Conservation (phyloP, 1,139 yeast genomes). For the Suhomyces guaymorum region DNA sequence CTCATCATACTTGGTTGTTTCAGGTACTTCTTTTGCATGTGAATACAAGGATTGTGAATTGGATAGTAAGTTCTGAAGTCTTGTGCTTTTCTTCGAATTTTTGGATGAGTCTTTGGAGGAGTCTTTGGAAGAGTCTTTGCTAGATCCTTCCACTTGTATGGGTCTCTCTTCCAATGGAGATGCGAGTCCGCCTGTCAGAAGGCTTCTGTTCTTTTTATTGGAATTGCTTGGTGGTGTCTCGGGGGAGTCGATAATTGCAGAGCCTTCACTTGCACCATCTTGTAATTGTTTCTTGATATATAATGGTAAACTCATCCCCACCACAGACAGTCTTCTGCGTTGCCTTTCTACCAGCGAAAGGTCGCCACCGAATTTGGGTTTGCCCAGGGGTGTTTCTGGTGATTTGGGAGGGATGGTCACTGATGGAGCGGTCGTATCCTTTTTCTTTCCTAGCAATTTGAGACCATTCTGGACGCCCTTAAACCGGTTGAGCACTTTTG, state of each 20-base stretch:
- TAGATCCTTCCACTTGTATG: neutral
- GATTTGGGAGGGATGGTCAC: neutral
- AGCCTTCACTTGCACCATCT: conserved; percentile 7
- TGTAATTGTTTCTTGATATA: conserved; percentile 39
- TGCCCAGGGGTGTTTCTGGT: neutral
- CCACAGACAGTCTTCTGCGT: conserved; percentile 35
- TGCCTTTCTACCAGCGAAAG: conserved; percentile 4
- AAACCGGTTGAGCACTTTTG: conserved; percentile 18
- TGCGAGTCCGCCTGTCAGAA: too few relatives aligned
- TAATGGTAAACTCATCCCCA: conserved; percentile 41
- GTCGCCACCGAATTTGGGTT: neutral
- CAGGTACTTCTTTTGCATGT: conserved; percentile 22
- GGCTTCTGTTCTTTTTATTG: too few relatives aligned
- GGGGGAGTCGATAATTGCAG: conserved; percentile 7
- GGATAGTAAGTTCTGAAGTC: conserved; percentile 38
- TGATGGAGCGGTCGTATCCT: conserved; percentile 1
- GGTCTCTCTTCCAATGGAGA: too few relatives aligned
- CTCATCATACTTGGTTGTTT: conserved; percentile 1
- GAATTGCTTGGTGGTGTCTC: too few relatives aligned
- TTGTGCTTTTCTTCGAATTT: conserved; percentile 22
- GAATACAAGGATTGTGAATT: conserved; percentile 44
- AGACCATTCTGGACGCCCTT: conserved; percentile 11
- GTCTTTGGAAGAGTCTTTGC: neutral
- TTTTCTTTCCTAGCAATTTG: conserved; percentile 3
- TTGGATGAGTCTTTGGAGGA: neutral